These are phyloP conservation scores for Chalciporus piperatoides DNA, from an alignment of 1,284 basidiomycete species.

Conservation along the genomic window DNA sequence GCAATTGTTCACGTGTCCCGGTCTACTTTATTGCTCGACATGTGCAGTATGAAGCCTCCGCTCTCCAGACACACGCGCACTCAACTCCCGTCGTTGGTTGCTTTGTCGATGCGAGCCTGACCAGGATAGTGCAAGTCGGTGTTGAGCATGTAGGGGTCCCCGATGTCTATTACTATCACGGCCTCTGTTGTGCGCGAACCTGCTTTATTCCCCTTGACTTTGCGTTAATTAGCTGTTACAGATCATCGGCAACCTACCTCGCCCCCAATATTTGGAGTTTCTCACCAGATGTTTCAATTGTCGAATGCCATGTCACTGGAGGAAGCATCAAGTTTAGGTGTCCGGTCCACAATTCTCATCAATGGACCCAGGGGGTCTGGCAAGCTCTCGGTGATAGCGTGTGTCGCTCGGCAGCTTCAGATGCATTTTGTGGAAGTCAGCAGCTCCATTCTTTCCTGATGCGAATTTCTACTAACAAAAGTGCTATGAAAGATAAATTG, in stretches of 20 bases:
- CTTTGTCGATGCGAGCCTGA: slow-evolving; percentile 72
- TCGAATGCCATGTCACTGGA: slow-evolving; percentile 54
- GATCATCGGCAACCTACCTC: slow-evolving; percentile 6
- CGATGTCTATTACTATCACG: slow-evolving; percentile 54
- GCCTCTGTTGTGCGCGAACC: slow-evolving; percentile 40
- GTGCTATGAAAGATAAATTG: slow-evolving; percentile 68
- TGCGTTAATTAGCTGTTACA: slow-evolving; percentile 11
- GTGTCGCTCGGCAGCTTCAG: slow-evolving; percentile 63
- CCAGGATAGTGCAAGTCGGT: slow-evolving; percentile 78
- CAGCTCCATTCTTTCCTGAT: not conserved
- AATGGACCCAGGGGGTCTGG: slow-evolving; percentile 74
- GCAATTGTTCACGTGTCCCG: slow-evolving; percentile 34
- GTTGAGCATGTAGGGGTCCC: slow-evolving; percentile 69
- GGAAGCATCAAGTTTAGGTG: slow-evolving; percentile 53
- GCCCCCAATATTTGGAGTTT: slow-evolving; percentile 17
- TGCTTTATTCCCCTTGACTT: not conserved
- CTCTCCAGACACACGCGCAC: slow-evolving; percentile 35
- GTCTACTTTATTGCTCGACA: slow-evolving; percentile 82
- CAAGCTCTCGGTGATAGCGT: slow-evolving; percentile 59
- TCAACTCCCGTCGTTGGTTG: slow-evolving; percentile 77
- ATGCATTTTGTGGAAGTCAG: slow-evolving; percentile 80
- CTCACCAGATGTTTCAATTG: slow-evolving; percentile 47
- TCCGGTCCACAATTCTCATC: slow-evolving; percentile 66
- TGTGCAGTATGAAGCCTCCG: slow-evolving; percentile 58
- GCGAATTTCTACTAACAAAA: not conserved